phyloP scores from a whole-genome alignment of 2,329 filamentous ascomycete species.

The Passalora sequoiae region DNA sequence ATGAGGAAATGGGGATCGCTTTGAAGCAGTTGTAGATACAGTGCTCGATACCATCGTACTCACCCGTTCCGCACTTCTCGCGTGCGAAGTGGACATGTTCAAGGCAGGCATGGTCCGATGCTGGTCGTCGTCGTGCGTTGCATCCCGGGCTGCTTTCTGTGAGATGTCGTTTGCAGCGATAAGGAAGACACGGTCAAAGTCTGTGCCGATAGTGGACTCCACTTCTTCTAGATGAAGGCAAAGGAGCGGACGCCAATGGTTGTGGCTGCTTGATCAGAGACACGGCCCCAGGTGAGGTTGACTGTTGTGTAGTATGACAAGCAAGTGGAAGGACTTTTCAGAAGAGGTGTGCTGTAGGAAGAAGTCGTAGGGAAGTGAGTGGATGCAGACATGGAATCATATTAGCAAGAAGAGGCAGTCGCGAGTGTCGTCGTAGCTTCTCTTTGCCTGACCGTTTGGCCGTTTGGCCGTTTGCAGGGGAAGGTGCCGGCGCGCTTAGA shows the following conservation, averaged over 20 bases:
- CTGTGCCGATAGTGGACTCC: neutral
- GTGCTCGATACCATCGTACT: neutral
- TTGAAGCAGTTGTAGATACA: neutral
- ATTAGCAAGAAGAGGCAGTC: neutral
- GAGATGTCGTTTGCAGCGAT: conserved; percentile 1
- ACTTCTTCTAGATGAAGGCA: neutral
- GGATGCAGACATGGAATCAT: neutral
- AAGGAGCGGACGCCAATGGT: neutral
- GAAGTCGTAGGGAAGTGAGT: neutral
- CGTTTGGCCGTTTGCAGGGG: neutral
- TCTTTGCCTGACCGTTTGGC: neutral
- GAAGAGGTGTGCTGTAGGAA: neutral
- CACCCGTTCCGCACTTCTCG: neutral
- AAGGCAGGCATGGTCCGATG: conserved; percentile 1
- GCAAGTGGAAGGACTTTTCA: no score
- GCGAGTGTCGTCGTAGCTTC: neutral
- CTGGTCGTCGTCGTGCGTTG: neutral
- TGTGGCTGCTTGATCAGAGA: no score
- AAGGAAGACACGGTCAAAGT: neutral
- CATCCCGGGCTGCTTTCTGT: neutral
- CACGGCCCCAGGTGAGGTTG: no score
- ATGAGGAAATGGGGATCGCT: neutral
- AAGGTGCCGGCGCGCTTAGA: neutral
- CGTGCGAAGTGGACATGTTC: neutral
- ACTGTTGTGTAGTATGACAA: no score